These are phyloP conservation scores for Hanseniaspora gamundiae DNA, from an alignment of 1,139 yeast species.

Conservation along the genomic window DNA sequence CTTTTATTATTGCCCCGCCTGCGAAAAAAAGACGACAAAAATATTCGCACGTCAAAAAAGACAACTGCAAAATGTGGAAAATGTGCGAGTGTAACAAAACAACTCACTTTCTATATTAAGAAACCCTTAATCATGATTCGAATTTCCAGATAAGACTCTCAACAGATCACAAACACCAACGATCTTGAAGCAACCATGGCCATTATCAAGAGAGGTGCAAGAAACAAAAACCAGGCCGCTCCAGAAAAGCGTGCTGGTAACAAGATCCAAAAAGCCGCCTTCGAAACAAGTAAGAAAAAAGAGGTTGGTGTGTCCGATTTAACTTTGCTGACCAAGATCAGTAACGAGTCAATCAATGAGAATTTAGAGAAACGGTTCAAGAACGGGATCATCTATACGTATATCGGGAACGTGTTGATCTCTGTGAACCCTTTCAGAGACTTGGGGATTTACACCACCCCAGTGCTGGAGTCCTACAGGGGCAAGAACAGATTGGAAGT, in stretches of 20 bases:
- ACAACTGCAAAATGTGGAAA: background rate
- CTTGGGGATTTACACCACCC: constrained; percentile 84
- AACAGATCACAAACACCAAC: too few relatives aligned
- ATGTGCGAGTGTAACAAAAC: background rate
- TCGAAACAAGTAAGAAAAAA: constrained; percentile 78
- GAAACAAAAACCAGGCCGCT: constrained; percentile 43
- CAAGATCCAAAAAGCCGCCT: constrained; percentile 77
- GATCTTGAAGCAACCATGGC: too few relatives aligned
- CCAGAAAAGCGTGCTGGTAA: constrained; percentile 43
- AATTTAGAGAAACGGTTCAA: constrained; percentile 81
- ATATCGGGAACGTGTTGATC: constrained; percentile 79
- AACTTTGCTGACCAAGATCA: constrained; percentile 75
- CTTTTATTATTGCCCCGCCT: background rate
- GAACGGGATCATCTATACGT: constrained; percentile 82
- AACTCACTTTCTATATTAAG: too few relatives aligned
- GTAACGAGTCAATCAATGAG: constrained; percentile 88
- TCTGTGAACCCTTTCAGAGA: constrained; percentile 96
- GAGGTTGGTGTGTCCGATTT: constrained; percentile 97
- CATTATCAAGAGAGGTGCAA: constrained; percentile 62
- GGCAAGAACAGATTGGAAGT: constrained; percentile 92
- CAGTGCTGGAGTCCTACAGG: constrained; percentile 60
- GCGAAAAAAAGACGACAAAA: background rate
- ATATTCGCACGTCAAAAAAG: background rate
- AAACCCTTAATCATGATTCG: too few relatives aligned
- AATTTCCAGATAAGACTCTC: too few relatives aligned